phyloP scores from a whole-genome alignment of 192 early-diverging fungal species.

The Podila epicladia region DNA sequence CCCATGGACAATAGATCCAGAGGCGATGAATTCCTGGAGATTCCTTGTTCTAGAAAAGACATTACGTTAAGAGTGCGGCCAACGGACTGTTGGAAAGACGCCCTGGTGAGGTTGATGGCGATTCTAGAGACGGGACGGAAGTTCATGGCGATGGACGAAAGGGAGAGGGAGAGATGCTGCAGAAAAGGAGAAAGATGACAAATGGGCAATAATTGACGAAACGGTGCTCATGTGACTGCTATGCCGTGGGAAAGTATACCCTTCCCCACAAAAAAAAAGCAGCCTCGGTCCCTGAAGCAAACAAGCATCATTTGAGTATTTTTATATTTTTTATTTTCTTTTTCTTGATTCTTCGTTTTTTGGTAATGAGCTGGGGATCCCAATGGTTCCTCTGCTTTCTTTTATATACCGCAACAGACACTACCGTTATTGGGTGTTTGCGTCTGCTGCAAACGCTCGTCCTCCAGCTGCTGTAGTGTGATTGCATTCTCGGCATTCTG shows the following conservation, averaged over 20 bases:
- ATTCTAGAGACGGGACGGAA: constrained; percentile 30
- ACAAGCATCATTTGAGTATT: background rate
- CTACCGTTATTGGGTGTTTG: constrained; percentile 36
- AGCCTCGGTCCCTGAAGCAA: background rate
- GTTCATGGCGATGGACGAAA: constrained; percentile 9
- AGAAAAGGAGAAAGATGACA: background rate
- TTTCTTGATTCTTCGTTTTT: background rate
- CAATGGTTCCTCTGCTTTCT: background rate
- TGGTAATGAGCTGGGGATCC: no score
- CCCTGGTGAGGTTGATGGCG: constrained; percentile 39
- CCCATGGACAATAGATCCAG: no score
- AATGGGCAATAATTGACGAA: background rate
- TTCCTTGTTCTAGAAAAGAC: background rate
- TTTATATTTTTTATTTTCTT: background rate
- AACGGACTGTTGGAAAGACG: constrained; percentile 24
- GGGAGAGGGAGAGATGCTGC: constrained; percentile 5
- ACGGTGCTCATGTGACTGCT: background rate
- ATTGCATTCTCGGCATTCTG: constrained; percentile 49
- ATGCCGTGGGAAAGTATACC: background rate
- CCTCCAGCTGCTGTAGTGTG: constrained; percentile 47
- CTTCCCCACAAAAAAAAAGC: background rate
- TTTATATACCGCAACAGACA: constrained; percentile 45
- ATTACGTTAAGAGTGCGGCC: constrained; percentile 42
- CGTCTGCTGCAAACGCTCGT: constrained; percentile 41
- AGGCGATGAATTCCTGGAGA: background rate